phyloP scores from a whole-genome alignment of 2,329 filamentous ascomycete genomes.

The Seiridium unicorne region DNA sequence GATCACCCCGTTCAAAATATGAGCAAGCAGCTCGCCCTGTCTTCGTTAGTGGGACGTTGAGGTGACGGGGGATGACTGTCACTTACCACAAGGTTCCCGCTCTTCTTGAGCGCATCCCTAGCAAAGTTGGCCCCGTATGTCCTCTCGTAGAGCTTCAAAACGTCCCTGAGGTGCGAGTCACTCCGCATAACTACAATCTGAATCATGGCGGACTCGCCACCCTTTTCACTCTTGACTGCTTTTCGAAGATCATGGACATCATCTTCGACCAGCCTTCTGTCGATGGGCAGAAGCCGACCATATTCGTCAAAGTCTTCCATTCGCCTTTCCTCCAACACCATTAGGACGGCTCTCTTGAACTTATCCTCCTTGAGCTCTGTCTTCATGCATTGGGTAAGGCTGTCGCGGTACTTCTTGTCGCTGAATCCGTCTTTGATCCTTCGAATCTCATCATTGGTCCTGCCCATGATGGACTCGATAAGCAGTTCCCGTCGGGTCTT shows the following conservation, averaged over 20 bases:
- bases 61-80: not conserved
- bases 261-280: slow-evolving; percentile 60
- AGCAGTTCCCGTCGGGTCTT: slow-evolving; percentile 82
- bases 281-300: slow-evolving; percentile 56
- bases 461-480: slow-evolving; percentile 90
- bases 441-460: slow-evolving; percentile 81
- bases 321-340: slow-evolving; percentile 77
- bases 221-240: slow-evolving; percentile 69
- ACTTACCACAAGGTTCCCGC: slow-evolving; percentile 87
- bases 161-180: slow-evolving; percentile 77
- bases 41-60: slow-evolving; percentile 10
- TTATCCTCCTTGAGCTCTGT: slow-evolving; percentile 94
- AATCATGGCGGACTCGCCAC: slow-evolving; percentile 86
- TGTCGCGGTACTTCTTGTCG: slow-evolving; percentile 88
- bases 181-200: slow-evolving; percentile 77
- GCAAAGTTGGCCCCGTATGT: slow-evolving; percentile 80
- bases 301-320: slow-evolving; percentile 77
- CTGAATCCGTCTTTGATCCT: slow-evolving; percentile 85
- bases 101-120: slow-evolving; percentile 81
- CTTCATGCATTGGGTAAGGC: slow-evolving; percentile 80
- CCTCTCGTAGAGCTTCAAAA: slow-evolving; percentile 74
- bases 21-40: slow-evolving; percentile 89
- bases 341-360: slow-evolving; percentile 83
- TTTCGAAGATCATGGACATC: slow-evolving; percentile 72
- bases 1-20: slow-evolving; percentile 95